Evolutionary conservation across 345 rosid genomes (phyloP), one percentile per base, ranked within the genome.

Genomic region (Kernera saxatilis): DNA sequence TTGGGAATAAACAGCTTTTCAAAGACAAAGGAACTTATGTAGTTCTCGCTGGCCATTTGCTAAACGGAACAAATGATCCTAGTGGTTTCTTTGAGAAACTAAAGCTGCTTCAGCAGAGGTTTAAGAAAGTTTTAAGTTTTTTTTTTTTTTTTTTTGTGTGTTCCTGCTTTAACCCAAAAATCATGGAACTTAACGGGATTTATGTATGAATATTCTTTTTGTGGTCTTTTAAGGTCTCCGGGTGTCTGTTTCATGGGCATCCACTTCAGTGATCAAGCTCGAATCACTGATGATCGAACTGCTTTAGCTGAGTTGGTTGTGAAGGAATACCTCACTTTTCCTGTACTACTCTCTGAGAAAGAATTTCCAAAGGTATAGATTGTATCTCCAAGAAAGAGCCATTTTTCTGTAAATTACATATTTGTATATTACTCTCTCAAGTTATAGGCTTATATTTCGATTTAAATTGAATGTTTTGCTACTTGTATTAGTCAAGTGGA

Each of bases 71-170:
- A 14, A 59, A 72, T 71, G 65, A 79, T 64, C 29, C 32, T 0
- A 58, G 65, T 74, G 25, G 51, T 72, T 78, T 76, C 75, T 77
- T 89, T 72, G 91, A 87, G 74, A 85, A 80, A 66, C 65, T 89
- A 9, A 93, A 89, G 84, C 76, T 73, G 51, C 82, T 93, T 74
- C 88, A 85, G 79, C 97, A 83, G 70, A 91, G 94, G 97, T 88
- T 78, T 71, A 44, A 50, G 66, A 41, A 40, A 32, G 17, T 11
- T 68, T n/a, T n/a, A n/a, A n/a, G n/a, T n/a, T n/a, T n/a, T n/a
- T 55, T 14, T 13, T 77, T 56, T 5, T 35, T 41, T 49, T 14
- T 12, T 11, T 50, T 59, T 63, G 19, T n/a, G n/a, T n/a, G n/a
- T n/a, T n/a, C n/a, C n/a, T n/a, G n/a, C n/a, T n/a, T 68, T 36